Base-by-base conservation (phyloP, 140 eudicot genomes). In the Flaveria floridana region DNA sequence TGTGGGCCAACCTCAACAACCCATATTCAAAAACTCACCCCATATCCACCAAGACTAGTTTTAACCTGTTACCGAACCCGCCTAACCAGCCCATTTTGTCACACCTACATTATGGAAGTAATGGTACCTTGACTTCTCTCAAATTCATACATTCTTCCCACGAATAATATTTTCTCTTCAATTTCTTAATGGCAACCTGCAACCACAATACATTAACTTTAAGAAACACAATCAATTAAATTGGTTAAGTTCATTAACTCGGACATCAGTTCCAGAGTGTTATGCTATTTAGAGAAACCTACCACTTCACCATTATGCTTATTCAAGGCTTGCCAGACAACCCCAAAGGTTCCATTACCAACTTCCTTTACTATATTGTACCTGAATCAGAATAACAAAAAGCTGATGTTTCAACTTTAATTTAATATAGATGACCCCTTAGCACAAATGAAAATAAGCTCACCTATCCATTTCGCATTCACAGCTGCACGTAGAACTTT, bases 81-180 rank as follows among this genome's bases (percentile, higher is more conserved):
- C 72, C 12, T 12, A 5, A 65, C 13, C 14, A 9, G 41, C 55
- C 18, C 11, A 44, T 41, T 69, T 50, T 70, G 25, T 25, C 61
- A 25, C 15, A 14, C 25, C 46, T 50, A 39, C n/a, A 7, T 12
- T n/a, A 44, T 19, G 9, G 6, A 25, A 55, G 20, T 42, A 2
- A 30, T 53, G 19, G 41, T 82, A 92, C 96, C 96, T 92, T 92
- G 41, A 92, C 98, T 89, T 92, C 98, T 84, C 98, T 89, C 84
- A 89, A 75, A 75, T 87, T 92, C 51, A 92, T 82, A 78, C 98
- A 91, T 65, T 91, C 96, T 83, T 91, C 97, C 97, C 97, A 91
- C 0, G 96, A 85, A 84, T 83, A 89, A 82, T 89, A 91, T 28
- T 91, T 91, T 72, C 84, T 89, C 87, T 91, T 91, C 97, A 91